phyloP scores from a whole-genome alignment of 2,329 filamentous ascomycete genomes.

The Paecilomyces formosus region DNA sequence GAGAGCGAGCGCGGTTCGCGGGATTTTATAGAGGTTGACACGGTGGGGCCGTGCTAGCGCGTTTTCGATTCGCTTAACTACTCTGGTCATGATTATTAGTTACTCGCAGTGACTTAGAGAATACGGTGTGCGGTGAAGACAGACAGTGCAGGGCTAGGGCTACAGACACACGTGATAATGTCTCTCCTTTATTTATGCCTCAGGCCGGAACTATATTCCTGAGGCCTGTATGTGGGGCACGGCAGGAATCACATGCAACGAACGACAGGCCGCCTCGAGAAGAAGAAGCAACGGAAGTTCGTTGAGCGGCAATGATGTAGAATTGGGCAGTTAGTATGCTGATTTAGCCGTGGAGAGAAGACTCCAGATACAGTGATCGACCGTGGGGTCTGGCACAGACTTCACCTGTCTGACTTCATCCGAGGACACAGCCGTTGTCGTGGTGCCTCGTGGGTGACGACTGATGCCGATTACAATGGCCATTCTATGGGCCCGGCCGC shows the following conservation, averaged over 20 bases:
- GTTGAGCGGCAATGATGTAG: not conserved
- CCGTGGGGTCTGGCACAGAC: not conserved
- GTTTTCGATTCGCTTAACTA: constrained; percentile 9
- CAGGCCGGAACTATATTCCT: not conserved
- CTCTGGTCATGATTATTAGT: no score
- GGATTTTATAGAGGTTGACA: constrained; percentile 24
- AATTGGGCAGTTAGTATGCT: no score
- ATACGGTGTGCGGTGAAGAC: not conserved
- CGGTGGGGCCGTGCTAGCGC: constrained; percentile 14
- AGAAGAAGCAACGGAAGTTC: not conserved
- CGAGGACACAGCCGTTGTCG: no score
- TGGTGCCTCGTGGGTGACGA: not conserved
- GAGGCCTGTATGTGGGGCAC: not conserved
- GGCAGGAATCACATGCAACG: not conserved
- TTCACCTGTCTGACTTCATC: not conserved
- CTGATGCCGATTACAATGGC: not conserved
- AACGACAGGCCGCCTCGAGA: not conserved
- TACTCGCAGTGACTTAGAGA: not conserved
- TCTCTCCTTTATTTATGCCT: not conserved
- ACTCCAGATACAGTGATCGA: not conserved
- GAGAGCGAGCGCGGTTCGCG: not conserved
- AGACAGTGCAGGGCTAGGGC: not conserved
- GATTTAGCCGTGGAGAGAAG: not conserved
- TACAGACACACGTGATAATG: not conserved
- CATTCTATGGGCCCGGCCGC: not conserved